phyloP scores from a whole-genome alignment of 2,329 filamentous ascomycete species.

The Pseudocercospora pini-densiflorae region DNA sequence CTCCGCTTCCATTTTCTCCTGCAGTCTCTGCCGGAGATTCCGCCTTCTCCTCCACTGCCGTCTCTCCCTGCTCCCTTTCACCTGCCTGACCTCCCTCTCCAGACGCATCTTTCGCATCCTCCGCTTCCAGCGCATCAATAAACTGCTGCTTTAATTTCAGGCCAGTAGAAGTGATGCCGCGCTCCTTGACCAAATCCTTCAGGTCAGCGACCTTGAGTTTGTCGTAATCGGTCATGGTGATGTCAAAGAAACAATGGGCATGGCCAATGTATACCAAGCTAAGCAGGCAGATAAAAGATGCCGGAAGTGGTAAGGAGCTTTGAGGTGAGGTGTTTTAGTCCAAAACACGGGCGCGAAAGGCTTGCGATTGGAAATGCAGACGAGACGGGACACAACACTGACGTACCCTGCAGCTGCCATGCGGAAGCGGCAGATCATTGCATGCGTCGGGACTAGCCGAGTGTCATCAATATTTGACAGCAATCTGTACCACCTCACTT shows the following conservation, averaged over 20 bases:
- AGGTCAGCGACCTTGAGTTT: constrained; percentile 54
- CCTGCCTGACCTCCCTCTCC: constrained; percentile 10
- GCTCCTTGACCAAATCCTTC: constrained; percentile 51
- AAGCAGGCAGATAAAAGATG: background rate
- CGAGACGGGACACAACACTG: too few relatives aligned
- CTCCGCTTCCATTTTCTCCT: constrained; percentile 10
- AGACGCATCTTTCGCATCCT: constrained; percentile 33
- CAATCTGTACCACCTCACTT: background rate
- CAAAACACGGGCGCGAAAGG: background rate
- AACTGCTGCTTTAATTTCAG: constrained; percentile 55
- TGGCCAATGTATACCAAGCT: background rate
- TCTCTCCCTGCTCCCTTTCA: constrained; percentile 9
- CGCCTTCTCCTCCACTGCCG: constrained; percentile 1
- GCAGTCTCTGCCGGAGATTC: constrained; percentile 11
- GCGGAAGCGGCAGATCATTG: background rate
- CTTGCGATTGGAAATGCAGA: background rate
- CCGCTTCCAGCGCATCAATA: constrained; percentile 49
- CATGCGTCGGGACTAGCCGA: background rate
- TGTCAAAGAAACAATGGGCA: background rate
- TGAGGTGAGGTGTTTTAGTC: background rate
- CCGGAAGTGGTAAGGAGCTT: constrained; percentile 1
- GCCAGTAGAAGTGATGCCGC: constrained; percentile 50
- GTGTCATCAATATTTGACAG: background rate
- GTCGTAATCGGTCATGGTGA: constrained; percentile 47
- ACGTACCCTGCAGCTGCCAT: background rate